Conservation (phyloP, 1,284 basidiomycete genomes). For the Microbotryomycetes sp. region DNA sequence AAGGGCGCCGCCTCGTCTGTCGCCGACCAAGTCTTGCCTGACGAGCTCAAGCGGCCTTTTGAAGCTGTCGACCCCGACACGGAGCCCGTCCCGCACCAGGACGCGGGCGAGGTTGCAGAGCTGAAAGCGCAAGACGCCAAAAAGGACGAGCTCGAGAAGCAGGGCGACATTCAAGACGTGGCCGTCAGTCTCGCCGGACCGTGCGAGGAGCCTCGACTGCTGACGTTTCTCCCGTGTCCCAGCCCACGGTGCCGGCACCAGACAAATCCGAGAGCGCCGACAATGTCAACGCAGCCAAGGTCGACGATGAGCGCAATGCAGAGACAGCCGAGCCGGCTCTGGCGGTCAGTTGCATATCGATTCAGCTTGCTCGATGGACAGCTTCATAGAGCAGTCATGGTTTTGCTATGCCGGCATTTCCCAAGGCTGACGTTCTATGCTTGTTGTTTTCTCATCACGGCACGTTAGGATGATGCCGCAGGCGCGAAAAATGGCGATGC, state of each 20-base stretch:
- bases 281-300: background rate
- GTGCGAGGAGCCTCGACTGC: background rate
- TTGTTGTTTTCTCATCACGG: no score
- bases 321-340: background rate
- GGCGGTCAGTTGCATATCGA: background rate
- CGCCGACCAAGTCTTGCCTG: background rate
- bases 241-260: background rate
- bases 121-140: background rate
- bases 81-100: background rate
- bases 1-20: background rate
- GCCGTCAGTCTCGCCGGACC: background rate
- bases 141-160: background rate
- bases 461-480: no score
- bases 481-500: background rate
- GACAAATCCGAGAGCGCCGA: background rate
- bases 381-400: no score
- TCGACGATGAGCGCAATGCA: background rate
- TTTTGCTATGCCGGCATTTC: no score
- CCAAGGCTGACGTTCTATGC: no score
- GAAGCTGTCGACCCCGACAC: background rate
- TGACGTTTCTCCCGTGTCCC: background rate
- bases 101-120: background rate
- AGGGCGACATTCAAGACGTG: background rate
- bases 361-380: no score
- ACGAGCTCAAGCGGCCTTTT: background rate